phyloP scores from a whole-genome alignment of 441 rosid species.

The Pelargonium cotyledonis region DNA sequence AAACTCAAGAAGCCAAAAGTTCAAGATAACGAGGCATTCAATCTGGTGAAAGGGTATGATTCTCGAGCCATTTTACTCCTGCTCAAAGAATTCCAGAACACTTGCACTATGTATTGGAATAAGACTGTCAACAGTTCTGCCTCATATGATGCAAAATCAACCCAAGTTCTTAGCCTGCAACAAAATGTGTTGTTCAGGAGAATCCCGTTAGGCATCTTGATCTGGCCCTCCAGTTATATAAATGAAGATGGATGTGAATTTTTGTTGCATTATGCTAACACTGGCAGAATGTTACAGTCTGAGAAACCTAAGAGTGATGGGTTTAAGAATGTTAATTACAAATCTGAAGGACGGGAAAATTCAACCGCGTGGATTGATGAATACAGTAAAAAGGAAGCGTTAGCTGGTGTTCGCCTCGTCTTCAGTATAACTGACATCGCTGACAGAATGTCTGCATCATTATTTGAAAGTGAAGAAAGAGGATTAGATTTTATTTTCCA shows the following conservation, averaged over 20 bases:
- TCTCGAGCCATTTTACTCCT: conserved; percentile 32
- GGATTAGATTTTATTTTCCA: conserved; percentile 36
- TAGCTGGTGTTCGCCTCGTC: conserved; percentile 50
- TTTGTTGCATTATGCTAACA: conserved; percentile 59
- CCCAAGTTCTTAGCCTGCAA: conserved; percentile 20
- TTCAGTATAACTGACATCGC: conserved; percentile 49
- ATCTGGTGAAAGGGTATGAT: conserved; percentile 23
- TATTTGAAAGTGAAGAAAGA: conserved; percentile 45
- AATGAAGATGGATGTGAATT: conserved; percentile 49
- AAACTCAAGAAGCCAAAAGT: conserved; percentile 39
- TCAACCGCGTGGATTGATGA: conserved; percentile 17
- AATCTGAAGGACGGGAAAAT: conserved; percentile 18
- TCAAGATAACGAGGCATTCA: conserved; percentile 17
- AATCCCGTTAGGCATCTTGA: conserved; percentile 52
- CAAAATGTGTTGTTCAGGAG: conserved; percentile 39
- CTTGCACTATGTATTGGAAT: conserved; percentile 18
- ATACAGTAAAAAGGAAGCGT: conserved; percentile 40
- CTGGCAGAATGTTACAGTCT: conserved; percentile 37
- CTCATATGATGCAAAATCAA: conserved; percentile 20
- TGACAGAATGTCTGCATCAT: conserved; percentile 47
- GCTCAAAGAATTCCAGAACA: conserved; percentile 46
- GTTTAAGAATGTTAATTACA: conserved; percentile 22
- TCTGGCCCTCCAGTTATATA: conserved; percentile 33
- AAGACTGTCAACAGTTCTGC: conserved; percentile 21
- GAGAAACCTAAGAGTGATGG: conserved; percentile 20